Evolutionary conservation across 2,329 filamentous ascomycete species (phyloP).

Genomic region (Botryotinia globosa): DNA sequence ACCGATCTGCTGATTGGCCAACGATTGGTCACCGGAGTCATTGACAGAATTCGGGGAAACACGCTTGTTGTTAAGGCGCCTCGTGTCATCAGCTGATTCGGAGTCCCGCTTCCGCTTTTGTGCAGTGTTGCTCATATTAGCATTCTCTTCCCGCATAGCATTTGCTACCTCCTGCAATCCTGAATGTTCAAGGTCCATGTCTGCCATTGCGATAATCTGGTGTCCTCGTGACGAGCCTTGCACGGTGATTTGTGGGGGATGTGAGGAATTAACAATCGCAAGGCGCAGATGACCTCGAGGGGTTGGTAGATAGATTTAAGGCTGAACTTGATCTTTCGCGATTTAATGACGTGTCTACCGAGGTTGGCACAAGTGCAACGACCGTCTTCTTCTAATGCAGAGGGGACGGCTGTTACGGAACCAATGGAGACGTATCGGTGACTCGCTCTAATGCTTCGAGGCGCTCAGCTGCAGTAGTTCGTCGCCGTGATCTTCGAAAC

Average conservation of each 20-base stretch:
- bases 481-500: slow-evolving; percentile 32
- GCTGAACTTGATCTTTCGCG: slow-evolving; percentile 33
- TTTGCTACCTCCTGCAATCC: slow-evolving; percentile 41
- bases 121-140: slow-evolving; percentile 25
- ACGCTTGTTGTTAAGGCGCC: slow-evolving; percentile 38
- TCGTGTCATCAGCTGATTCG: slow-evolving; percentile 39
- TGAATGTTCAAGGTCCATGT: slow-evolving; percentile 39
- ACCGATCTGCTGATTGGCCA: slow-evolving; percentile 32
- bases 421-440: slow-evolving; percentile 25
- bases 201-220: slow-evolving; percentile 34
- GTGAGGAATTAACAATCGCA: slow-evolving; percentile 20
- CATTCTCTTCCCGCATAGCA: slow-evolving; percentile 38
- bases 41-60: slow-evolving; percentile 36
- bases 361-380: slow-evolving; percentile 37
- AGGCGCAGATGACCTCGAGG: slow-evolving; percentile 39
- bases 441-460: slow-evolving; percentile 35
- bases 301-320: slow-evolving; percentile 37
- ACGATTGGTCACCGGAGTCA: slow-evolving; percentile 29
- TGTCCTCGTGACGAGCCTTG: slow-evolving; percentile 30
- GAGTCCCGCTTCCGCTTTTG: slow-evolving; percentile 40
- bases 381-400: slow-evolving; percentile 19
- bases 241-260: slow-evolving; percentile 34
- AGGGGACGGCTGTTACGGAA: slow-evolving; percentile 31
- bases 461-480: slow-evolving; percentile 39
- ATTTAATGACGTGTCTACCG: slow-evolving; percentile 38